Evolutionary conservation across 495 filamentous ascomycete species (phyloP), one percentile per base, ranked within the genome.

Genomic region (Margaritispora aquatica): DNA sequence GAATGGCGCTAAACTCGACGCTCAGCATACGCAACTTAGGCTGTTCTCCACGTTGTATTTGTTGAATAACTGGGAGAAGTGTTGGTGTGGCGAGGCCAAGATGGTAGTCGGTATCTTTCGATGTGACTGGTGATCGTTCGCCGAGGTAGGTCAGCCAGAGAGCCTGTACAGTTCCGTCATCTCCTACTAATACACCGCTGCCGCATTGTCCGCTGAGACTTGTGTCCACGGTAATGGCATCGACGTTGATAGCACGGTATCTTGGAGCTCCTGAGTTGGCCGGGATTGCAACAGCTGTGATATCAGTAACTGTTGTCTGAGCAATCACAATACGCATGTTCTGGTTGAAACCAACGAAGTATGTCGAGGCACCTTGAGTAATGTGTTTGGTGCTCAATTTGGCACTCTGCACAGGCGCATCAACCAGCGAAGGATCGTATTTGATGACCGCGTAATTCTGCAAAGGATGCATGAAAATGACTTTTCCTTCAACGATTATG

Each of bases 171-270:
- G 88, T 90, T 23, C 94, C 94, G 63, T 97, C 90, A 63, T 93
- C 86, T 26, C 88, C 82, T 21, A 96, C 83, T 47, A 99, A 79
- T 0, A 97, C 94, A 66, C 94, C 95, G 58, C 88, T 95, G n/a
- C 92, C 91, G 66, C 95, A 97, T 69, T 96, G 92, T 1, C 86
- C 82, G 63, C 89, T 91, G 2, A 97, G 82, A 58, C 82, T 88
- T 0, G 94, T 96, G 69, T 99, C 94, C 26, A 99, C 92, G 0
- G 95, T 97, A 68, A 99, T 92, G 41, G 95, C 95, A 65, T 99
- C 95, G 21, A 99, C 80, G 65, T 99, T 97, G 68, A 96, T 92
- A 26, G 94, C 95, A 13, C 94, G 82, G 65, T 97, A 98, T 54
- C 94, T 78, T n/a, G 94, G 94, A 9, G 94, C 90, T 11, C 88